Percentiles rank a stretch among this genome's conserved stretches.
phyloP scores from a whole-genome alignment of 768 basidiomycete species.

The Boletus reticulatus region DNA sequence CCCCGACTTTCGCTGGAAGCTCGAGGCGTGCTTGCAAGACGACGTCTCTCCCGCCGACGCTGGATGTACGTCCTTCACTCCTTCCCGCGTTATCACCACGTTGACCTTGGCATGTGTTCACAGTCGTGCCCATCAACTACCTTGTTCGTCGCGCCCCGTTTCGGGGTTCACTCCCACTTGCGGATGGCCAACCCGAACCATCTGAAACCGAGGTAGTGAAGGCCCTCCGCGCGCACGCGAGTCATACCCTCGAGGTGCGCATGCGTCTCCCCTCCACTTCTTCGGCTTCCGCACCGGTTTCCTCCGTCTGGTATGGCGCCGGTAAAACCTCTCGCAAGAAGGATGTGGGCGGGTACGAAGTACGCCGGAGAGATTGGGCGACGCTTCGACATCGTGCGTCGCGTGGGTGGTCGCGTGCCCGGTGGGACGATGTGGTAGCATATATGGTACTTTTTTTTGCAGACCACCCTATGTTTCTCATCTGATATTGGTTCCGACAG shows the following conservation, averaged over 20 bases:
- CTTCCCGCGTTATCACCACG: too few species aligned
- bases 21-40: conserved; percentile 35
- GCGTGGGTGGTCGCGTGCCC: conserved; percentile 34
- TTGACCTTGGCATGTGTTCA: neutral
- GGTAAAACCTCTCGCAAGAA: conserved; percentile 29
- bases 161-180: conserved; percentile 15
- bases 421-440: conserved; percentile 64
- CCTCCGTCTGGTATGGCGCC: conserved; percentile 37
- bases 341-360: conserved; percentile 58
- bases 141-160: conserved; percentile 42
- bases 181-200: conserved; percentile 7
- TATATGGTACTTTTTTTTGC: conserved; percentile 52
- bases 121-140: conserved; percentile 61
- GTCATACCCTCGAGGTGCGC: conserved; percentile 53
- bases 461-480: neutral
- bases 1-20: conserved; percentile 47
- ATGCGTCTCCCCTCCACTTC: conserved; percentile 43
- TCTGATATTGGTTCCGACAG: conserved; percentile 34
- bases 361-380: conserved; percentile 53
- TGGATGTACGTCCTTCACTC: conserved; percentile 45
- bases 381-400: conserved; percentile 16
- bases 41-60: conserved; percentile 23
- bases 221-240: conserved; percentile 51
- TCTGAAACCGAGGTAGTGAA: conserved; percentile 53
- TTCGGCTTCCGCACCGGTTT: conserved; percentile 28